Evolutionary conservation across 768 basidiomycete species (phyloP).

Genomic region (Mycena haematopus): DNA sequence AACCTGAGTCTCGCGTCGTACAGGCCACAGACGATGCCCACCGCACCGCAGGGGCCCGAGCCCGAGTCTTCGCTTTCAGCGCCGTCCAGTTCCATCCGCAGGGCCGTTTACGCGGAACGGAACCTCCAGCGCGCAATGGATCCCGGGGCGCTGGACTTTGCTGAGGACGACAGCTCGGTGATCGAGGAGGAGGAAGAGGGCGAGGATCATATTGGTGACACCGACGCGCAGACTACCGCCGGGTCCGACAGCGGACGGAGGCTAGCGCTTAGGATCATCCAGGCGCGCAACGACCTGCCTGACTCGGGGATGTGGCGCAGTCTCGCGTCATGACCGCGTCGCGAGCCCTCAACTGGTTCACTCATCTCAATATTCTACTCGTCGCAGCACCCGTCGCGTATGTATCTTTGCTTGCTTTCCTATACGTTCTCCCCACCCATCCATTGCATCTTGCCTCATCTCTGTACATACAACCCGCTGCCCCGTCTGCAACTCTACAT

Average conservation of each 20-base stretch:
- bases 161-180: constrained; percentile 29
- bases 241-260: constrained; percentile 59
- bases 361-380: neutral
- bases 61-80: constrained; percentile 28
- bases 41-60: constrained; percentile 41
- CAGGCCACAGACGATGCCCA: constrained; percentile 54
- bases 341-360: constrained; percentile 1
- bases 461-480: constrained; percentile 19
- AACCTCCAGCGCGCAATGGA: constrained; percentile 69
- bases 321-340: constrained; percentile 52
- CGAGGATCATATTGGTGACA: constrained; percentile 35
- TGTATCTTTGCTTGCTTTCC: constrained; percentile 31
- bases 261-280: constrained; percentile 76
- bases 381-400: constrained; percentile 14
- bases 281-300: constrained; percentile 72
- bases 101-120: constrained; percentile 70
- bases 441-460: neutral
- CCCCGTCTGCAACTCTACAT: neutral
- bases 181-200: constrained; percentile 49
- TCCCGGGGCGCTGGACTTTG: constrained; percentile 72
- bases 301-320: constrained; percentile 84
- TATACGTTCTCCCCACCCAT: constrained; percentile 6
- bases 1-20: constrained; percentile 63
- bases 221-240: constrained; percentile 32
- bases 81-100: constrained; percentile 60